Evolutionary conservation across 495 filamentous ascomycete genomes (phyloP).

Genomic region (Xylaria flabelliformis): DNA sequence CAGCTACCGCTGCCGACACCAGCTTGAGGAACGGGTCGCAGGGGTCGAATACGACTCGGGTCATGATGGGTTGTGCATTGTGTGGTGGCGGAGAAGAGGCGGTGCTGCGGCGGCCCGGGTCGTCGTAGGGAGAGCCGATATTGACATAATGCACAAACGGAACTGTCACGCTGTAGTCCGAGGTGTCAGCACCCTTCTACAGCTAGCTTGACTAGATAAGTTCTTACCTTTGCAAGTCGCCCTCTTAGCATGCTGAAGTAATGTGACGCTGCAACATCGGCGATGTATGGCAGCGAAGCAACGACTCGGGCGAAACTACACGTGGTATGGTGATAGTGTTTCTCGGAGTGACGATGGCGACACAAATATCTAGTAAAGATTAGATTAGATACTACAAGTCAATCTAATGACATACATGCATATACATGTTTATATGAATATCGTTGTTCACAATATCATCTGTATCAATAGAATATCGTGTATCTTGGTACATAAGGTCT

Average conservation of each 20-base stretch:
- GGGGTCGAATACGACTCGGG: neutral
- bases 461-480: too few species aligned
- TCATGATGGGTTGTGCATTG: neutral
- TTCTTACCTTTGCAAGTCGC: conserved; percentile 33
- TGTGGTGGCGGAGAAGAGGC: conserved; percentile 27
- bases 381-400: neutral
- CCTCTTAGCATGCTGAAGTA: conserved; percentile 41
- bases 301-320: neutral
- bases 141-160: conserved; percentile 41
- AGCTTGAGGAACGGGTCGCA: neutral
- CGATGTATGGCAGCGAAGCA: neutral
- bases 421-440: too few species aligned
- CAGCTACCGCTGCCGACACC: neutral
- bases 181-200: conserved; percentile 24
- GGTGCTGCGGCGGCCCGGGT: conserved; percentile 19
- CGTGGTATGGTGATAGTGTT: neutral
- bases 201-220: neutral
- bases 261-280: conserved; percentile 31
- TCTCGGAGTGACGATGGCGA: neutral
- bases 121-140: conserved; percentile 33
- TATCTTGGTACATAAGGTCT: too few species aligned
- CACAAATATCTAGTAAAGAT: neutral
- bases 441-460: neutral
- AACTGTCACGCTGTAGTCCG: conserved; percentile 32
- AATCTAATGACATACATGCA: too few species aligned